Percentiles rank a stretch among this genome's conserved stretches.
These are phyloP conservation scores for Cerioporus squamosus DNA, from an alignment of 1,284 basidiomycete genomes.

Conservation along the genomic window DNA sequence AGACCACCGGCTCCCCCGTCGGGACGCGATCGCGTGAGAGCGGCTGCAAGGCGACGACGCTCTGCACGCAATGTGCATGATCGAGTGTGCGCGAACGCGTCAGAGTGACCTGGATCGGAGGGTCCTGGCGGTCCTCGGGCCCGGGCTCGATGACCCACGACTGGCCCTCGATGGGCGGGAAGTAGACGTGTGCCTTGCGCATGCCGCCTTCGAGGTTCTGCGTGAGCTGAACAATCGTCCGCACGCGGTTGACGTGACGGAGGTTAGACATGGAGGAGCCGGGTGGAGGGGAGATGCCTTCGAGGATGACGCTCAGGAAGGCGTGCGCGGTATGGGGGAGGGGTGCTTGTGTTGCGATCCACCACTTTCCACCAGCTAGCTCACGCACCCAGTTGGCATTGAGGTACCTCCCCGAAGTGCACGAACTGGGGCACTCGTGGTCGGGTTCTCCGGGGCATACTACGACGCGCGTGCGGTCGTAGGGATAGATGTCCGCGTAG, in stretches of 20 bases:
- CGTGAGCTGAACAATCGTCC: slow-evolving; percentile 83
- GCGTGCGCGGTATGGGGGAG: slow-evolving; percentile 69
- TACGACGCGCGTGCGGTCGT: slow-evolving; percentile 76
- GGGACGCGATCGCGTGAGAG: slow-evolving; percentile 21
- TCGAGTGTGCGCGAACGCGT: slow-evolving; percentile 46
- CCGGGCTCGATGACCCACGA: slow-evolving; percentile 55
- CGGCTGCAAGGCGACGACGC: slow-evolving; percentile 47
- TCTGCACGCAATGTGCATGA: slow-evolving; percentile 65
- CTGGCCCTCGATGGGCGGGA: slow-evolving; percentile 62
- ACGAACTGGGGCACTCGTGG: slow-evolving; percentile 18
- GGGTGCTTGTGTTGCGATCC: slow-evolving; percentile 86
- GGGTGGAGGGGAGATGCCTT: slow-evolving; percentile 50
- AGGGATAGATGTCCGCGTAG: slow-evolving; percentile 76
- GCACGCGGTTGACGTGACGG: slow-evolving; percentile 46
- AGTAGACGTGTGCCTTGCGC: slow-evolving; percentile 78
- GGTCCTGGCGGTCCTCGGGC: slow-evolving; percentile 36
- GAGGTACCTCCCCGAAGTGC: slow-evolving; percentile 54
- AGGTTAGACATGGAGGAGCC: slow-evolving; percentile 20
- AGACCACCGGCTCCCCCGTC: slow-evolving; percentile 45
- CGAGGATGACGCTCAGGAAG: slow-evolving; percentile 71
- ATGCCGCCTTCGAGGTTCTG: slow-evolving; percentile 65
- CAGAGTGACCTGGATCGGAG: slow-evolving; percentile 59
- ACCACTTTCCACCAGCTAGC: slow-evolving; percentile 70
- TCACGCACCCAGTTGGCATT: slow-evolving; percentile 88
- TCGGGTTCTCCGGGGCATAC: slow-evolving; percentile 39